A percentile compares a stretch with the other conserved stretches of the same genome.
These are phyloP conservation scores for Yamadazyma diddensiae DNA, from an alignment of 1,139 yeast species.

Conservation along the genomic window DNA sequence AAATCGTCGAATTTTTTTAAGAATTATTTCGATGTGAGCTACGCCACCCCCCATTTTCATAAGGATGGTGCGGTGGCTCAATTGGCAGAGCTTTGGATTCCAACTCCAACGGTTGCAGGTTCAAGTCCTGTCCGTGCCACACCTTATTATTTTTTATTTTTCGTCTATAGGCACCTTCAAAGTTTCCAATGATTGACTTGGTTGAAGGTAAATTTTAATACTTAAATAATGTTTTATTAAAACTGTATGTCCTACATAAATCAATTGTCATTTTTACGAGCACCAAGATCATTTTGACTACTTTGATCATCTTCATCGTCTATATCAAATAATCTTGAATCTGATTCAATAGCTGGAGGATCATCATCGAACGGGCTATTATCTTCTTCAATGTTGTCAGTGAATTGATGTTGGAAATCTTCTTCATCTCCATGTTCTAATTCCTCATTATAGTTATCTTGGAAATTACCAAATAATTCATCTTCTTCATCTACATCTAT, in stretches of 20 bases:
- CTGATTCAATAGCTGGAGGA: slow-evolving; percentile 18
- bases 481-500: slow-evolving; percentile 47
- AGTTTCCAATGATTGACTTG: too few species aligned
- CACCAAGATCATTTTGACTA: background rate
- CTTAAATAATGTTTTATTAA: background rate
- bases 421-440: slow-evolving; percentile 29
- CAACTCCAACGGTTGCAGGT: slow-evolving; percentile 32
- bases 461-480: slow-evolving; percentile 48
- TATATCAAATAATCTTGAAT: slow-evolving; percentile 36
- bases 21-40: too few species aligned
- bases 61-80: slow-evolving; percentile 28
- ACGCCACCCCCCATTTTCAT: too few species aligned
- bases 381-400: slow-evolving; percentile 12
- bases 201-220: too few species aligned
- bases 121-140: slow-evolving; percentile 32
- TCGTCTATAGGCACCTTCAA: too few species aligned
- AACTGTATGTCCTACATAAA: slow-evolving; percentile 1
- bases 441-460: slow-evolving; percentile 50
- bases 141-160: slow-evolving; percentile 10
- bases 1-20: too few species aligned
- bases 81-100: slow-evolving; percentile 30
- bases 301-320: slow-evolving; percentile 38
- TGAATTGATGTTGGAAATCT: slow-evolving; percentile 16
- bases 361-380: slow-evolving; percentile 10
- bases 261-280: background rate